phyloP scores from a whole-genome alignment of 2,329 filamentous ascomycete genomes.

The Calonectria multiphialidica region DNA sequence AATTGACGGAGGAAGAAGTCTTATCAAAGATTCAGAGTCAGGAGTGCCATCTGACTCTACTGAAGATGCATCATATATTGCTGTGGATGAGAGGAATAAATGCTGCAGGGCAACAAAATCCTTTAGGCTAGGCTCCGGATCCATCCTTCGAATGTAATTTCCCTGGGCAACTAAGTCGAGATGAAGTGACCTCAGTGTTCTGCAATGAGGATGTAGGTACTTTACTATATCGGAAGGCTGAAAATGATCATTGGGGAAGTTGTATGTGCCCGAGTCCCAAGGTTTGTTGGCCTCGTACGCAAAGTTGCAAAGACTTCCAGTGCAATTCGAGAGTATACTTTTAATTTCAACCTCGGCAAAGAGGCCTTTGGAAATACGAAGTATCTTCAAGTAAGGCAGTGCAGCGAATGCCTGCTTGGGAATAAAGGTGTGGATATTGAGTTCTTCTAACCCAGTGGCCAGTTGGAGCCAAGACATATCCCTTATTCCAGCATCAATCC shows the following conservation, averaged over 20 bases:
- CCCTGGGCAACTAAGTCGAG: constrained; percentile 12
- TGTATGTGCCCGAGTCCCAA: background rate
- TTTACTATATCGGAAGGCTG: constrained; percentile 13
- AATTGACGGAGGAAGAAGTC: constrained; percentile 12
- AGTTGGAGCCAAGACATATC: background rate
- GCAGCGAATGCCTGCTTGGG: background rate
- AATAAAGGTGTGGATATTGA: background rate
- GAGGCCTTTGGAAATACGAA: constrained; percentile 5
- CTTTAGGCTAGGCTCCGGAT: background rate
- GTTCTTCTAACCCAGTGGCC: constrained; percentile 8
- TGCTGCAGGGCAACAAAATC: constrained; percentile 17
- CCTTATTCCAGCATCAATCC: background rate
- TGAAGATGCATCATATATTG: background rate
- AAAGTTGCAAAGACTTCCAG: background rate
- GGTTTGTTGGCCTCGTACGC: constrained; percentile 11
- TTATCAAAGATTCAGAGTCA: background rate
- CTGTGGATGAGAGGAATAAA: constrained; percentile 11
- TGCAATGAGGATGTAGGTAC: background rate
- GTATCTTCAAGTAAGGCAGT: constrained; percentile 5
- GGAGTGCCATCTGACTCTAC: background rate
- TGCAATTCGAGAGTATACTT: constrained; percentile 5
- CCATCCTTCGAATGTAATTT: background rate
- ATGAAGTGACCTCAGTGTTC: constrained; percentile 4
- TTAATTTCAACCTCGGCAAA: background rate
- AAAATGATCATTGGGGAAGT: constrained; percentile 1